phyloP scores from a whole-genome alignment of 2,329 filamentous ascomycete species.

The Cladosporium sp. region DNA sequence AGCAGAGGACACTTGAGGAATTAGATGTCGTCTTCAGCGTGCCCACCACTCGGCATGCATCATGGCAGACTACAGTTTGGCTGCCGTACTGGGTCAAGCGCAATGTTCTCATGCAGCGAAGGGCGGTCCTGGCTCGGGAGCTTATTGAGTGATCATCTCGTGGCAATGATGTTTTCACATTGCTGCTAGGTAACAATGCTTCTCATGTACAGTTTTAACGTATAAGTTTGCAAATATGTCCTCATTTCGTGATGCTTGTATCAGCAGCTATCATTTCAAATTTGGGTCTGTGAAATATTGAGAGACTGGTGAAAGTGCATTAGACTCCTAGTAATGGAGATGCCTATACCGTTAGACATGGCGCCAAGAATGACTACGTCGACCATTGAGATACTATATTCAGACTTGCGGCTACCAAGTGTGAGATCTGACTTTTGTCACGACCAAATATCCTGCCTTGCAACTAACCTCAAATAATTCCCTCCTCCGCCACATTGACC shows the following conservation, averaged over 20 bases:
- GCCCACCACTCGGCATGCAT: slow-evolving; percentile 36
- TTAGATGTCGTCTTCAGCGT: slow-evolving; percentile 48
- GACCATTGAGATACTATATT: too few species aligned
- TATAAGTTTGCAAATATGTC: background rate
- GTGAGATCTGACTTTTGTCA: too few species aligned
- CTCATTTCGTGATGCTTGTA: background rate
- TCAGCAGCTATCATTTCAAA: background rate
- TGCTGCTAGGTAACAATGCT: too few species aligned
- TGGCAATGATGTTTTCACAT: too few species aligned
- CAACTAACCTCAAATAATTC: slow-evolving; percentile 11
- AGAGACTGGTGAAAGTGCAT: background rate
- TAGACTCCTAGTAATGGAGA: too few species aligned
- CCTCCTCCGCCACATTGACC: slow-evolving; percentile 23
- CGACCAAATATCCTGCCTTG: too few species aligned
- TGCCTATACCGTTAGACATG: too few species aligned
- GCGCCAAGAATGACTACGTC: too few species aligned
- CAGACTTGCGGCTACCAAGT: too few species aligned
- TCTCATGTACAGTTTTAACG: background rate
- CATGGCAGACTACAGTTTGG: slow-evolving; percentile 33
- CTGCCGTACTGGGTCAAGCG: slow-evolving; percentile 42
- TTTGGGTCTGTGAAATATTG: background rate
- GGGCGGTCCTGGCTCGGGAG: background rate
- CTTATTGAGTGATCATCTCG: background rate
- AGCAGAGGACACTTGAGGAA: slow-evolving; percentile 43
- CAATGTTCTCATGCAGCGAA: background rate